phyloP scores from a whole-genome alignment of 2,329 filamentous ascomycete species.

The Plenodomus biglobosus region DNA sequence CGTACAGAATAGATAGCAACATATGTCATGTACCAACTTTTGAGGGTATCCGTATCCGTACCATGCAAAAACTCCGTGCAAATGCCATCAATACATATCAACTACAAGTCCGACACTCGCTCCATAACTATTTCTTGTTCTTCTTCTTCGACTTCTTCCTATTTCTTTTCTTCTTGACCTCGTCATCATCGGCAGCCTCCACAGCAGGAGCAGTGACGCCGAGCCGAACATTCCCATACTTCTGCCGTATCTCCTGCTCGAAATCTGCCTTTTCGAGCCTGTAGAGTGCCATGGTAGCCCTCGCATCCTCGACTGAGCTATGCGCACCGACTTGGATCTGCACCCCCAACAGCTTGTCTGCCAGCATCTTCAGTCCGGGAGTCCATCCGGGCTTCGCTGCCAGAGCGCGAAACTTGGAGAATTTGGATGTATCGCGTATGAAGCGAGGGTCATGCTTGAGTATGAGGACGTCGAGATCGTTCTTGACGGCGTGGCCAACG shows the following conservation, averaged over 20 bases:
- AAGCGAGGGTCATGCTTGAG: slow-evolving; percentile 77
- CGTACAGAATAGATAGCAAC: not conserved
- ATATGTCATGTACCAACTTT: slow-evolving; percentile 7
- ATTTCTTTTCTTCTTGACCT: slow-evolving; percentile 35
- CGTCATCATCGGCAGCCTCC: slow-evolving; percentile 22
- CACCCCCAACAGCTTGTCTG: slow-evolving; percentile 58
- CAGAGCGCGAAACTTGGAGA: slow-evolving; percentile 71
- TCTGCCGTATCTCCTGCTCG: slow-evolving; percentile 74
- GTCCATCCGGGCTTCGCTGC: slow-evolving; percentile 62
- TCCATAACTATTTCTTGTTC: slow-evolving; percentile 17
- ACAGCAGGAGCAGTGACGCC: slow-evolving; percentile 25
- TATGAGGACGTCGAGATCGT: slow-evolving; percentile 73
- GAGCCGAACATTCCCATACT: slow-evolving; percentile 48
- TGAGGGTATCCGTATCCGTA: slow-evolving; percentile 23
- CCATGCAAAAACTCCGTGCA: slow-evolving; percentile 21
- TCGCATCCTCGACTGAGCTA: slow-evolving; percentile 72
- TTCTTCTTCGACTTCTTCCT: slow-evolving; percentile 46
- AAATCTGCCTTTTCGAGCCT: slow-evolving; percentile 80
- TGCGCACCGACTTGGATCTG: slow-evolving; percentile 63
- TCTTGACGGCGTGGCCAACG: slow-evolving; percentile 80
- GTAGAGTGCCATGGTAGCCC: slow-evolving; percentile 88
- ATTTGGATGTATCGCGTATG: slow-evolving; percentile 81
- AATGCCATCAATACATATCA: slow-evolving; percentile 9
- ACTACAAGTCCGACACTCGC: not conserved
- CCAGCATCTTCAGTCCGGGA: slow-evolving; percentile 65